These are phyloP conservation scores for Claviceps citrina DNA, from an alignment of 2,329 filamentous ascomycete species.

Conservation along the genomic window DNA sequence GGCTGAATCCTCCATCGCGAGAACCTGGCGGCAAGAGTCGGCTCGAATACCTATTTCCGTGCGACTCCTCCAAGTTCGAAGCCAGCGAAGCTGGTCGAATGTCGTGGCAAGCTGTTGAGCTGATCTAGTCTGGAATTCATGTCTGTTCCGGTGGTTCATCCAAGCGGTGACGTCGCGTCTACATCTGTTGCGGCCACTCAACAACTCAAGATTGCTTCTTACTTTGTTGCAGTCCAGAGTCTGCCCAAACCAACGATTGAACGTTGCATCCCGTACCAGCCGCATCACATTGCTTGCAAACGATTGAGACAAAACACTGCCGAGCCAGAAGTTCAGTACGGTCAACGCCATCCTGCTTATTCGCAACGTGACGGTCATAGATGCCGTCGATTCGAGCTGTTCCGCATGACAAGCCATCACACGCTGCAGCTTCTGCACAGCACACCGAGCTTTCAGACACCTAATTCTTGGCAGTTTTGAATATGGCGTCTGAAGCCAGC, in stretches of 20 bases:
- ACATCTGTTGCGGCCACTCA: neutral
- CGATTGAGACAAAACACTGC: neutral
- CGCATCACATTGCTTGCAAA: neutral
- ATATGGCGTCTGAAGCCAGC: constrained; percentile 20
- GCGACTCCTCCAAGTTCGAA: constrained; percentile 19
- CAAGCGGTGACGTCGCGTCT: neutral
- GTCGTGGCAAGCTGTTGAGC: constrained; percentile 7
- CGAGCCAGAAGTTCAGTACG: constrained; percentile 1
- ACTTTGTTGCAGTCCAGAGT: neutral
- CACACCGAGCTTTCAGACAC: constrained; percentile 16
- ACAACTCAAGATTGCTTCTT: neutral
- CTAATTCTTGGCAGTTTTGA: constrained; percentile 16
- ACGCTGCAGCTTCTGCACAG: constrained; percentile 21
- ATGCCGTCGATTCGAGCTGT: constrained; percentile 13
- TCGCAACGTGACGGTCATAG: constrained; percentile 11
- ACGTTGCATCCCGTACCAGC: neutral
- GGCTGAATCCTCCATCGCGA: constrained; percentile 10
- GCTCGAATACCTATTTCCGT: constrained; percentile 15
- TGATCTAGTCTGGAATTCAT: constrained; percentile 1
- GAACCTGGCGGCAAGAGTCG: constrained; percentile 10
- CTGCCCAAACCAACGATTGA: neutral
- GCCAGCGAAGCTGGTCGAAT: constrained; percentile 11
- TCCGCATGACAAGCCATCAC: constrained; percentile 14
- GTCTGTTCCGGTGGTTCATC: neutral
- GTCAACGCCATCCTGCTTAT: constrained; percentile 9